These are phyloP conservation scores for Eudorina sp. DNA, from an alignment of 139 green algal genomes.

Conservation along the genomic window DNA sequence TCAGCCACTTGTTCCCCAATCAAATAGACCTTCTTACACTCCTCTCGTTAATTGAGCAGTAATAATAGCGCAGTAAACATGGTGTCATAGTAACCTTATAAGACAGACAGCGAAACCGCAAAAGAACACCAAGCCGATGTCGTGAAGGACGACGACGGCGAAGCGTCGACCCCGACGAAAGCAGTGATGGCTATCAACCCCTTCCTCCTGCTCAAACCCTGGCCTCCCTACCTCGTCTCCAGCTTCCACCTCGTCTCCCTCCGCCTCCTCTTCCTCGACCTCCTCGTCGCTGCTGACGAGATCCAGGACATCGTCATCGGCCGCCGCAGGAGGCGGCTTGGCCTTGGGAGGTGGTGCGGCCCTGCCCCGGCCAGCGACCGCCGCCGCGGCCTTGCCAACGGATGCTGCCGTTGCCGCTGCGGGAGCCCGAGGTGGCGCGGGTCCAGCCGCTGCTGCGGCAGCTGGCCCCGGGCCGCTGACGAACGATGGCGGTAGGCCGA, in stretches of 20 bases:
- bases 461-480: not conserved
- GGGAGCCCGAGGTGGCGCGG: not conserved
- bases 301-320: conserved; percentile 6
- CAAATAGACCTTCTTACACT: too few species aligned
- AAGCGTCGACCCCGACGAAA: not conserved
- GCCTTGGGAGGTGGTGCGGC: not conserved
- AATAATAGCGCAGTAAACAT: too few species aligned
- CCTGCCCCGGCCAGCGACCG: not conserved
- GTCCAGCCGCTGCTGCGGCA: not conserved
- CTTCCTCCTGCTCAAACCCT: not conserved
- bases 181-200: not conserved
- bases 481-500: not conserved
- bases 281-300: conserved; percentile 28
- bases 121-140: too few species aligned
- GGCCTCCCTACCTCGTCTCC: not conserved
- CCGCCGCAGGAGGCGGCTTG: not conserved
- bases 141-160: too few species aligned
- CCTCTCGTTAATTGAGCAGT: too few species aligned
- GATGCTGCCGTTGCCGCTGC: too few species aligned
- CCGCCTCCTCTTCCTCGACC: conserved; percentile 11
- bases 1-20: too few species aligned
- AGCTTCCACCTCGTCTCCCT: not conserved
- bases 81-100: too few species aligned
- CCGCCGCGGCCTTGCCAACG: not conserved
- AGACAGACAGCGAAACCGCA: too few species aligned